These are phyloP conservation scores for Lasiosphaeria miniovina DNA, from an alignment of 495 filamentous ascomycete species.

Conservation along the genomic window DNA sequence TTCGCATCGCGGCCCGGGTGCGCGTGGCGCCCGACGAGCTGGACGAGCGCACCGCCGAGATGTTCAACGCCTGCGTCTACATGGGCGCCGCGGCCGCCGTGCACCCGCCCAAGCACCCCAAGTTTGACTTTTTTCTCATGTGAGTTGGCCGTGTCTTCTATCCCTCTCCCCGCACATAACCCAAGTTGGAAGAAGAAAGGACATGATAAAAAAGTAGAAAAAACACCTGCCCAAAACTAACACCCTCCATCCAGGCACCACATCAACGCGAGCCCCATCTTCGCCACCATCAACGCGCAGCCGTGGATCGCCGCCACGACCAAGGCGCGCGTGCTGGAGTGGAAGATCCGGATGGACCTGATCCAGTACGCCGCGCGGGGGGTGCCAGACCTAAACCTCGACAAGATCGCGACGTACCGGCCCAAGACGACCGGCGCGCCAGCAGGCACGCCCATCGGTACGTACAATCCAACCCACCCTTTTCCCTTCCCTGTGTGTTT, in stretches of 20 bases:
- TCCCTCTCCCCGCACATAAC: background rate
- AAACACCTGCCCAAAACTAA: background rate
- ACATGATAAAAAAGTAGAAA: background rate
- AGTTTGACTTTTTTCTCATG: conserved; percentile 83
- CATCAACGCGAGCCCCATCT: conserved; percentile 40
- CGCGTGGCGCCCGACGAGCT: conserved; percentile 59
- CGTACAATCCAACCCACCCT: background rate
- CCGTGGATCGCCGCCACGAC: conserved; percentile 40
- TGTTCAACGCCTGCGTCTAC: conserved; percentile 66
- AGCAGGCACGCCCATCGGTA: background rate
- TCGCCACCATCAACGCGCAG: conserved; percentile 35
- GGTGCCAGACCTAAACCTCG: conserved; percentile 50
- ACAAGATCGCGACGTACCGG: conserved; percentile 55
- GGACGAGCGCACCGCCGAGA: conserved; percentile 68
- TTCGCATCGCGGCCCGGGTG: conserved; percentile 57
- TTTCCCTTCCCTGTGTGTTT: background rate
- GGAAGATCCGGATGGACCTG: conserved; percentile 70
- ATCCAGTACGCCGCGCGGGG: conserved; percentile 62
- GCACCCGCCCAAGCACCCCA: conserved; percentile 58
- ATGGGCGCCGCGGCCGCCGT: conserved; percentile 57
- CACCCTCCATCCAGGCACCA: conserved; percentile 35
- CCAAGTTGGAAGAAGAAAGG: too few relatives aligned
- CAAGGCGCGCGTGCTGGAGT: conserved; percentile 68
- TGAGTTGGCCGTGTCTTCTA: conserved; percentile 22
- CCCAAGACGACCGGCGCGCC: conserved; percentile 24